Conservation (phyloP, 495 filamentous ascomycete genomes). For the Lasiosphaeriaceae sp. region DNA sequence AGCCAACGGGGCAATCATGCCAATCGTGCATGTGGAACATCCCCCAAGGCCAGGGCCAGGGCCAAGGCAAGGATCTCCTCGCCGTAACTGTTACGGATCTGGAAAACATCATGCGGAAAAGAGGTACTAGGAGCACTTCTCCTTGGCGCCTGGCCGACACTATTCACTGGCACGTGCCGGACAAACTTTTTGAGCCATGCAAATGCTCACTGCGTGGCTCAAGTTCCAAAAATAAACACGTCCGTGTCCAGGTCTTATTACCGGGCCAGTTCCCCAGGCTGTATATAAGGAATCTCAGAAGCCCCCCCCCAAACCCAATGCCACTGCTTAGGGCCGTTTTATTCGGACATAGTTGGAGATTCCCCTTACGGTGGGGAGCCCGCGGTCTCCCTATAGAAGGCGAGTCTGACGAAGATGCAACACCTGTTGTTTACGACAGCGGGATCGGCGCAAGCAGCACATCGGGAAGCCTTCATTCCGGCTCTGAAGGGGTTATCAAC, state of each 20-base stretch:
- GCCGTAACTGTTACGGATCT: not conserved
- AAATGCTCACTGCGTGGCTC: not conserved
- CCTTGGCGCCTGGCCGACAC: not conserved
- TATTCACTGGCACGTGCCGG: not conserved
- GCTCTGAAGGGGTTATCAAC: no score
- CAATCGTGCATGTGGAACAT: not conserved
- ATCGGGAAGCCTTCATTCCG: not conserved
- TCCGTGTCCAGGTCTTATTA: no score
- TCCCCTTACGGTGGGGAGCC: not conserved
- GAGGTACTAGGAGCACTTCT: not conserved
- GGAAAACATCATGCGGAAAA: not conserved
- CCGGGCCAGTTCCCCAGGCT: no score
- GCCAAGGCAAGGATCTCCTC: not conserved
- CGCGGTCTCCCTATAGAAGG: not conserved
- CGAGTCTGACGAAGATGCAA: not conserved
- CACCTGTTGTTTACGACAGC: not conserved
- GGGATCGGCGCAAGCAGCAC: not conserved
- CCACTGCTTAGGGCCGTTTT: no score
- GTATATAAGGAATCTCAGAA: no score
- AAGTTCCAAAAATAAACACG: no score
- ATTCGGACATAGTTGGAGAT: not conserved
- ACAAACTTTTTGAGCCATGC: not conserved
- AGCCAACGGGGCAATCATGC: not conserved
- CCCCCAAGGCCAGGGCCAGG: not conserved
- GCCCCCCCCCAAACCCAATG: no score